These are phyloP conservation scores for Boletus pseudopeckii DNA, from an alignment of 768 basidiomycete species.

Conservation along the genomic window DNA sequence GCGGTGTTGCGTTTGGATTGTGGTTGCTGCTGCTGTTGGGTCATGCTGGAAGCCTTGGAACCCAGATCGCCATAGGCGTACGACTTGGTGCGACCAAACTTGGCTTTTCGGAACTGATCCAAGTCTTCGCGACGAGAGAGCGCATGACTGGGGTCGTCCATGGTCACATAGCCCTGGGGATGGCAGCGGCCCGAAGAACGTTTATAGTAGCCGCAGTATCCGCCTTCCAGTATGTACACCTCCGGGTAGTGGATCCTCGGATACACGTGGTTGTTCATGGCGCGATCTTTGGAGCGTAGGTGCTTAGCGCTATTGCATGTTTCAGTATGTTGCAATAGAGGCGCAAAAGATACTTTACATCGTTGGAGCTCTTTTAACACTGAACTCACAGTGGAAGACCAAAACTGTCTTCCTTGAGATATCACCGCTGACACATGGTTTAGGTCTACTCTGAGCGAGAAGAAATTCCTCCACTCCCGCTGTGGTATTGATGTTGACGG, in stretches of 20 bases:
- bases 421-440: constrained; percentile 74
- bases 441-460: constrained; percentile 60
- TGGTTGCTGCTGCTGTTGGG: constrained; percentile 39
- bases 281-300: constrained; percentile 85
- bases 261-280: constrained; percentile 83
- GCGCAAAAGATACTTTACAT: constrained; percentile 56
- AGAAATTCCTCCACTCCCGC: constrained; percentile 77
- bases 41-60: constrained; percentile 36
- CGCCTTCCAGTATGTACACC: constrained; percentile 94
- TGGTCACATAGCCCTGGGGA: constrained; percentile 80
- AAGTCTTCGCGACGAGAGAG: constrained; percentile 80
- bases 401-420: constrained; percentile 72
- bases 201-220: constrained; percentile 87
- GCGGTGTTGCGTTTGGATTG: constrained; percentile 65
- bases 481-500: constrained; percentile 87
- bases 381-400: constrained; percentile 98
- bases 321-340: constrained; percentile 2
- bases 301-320: constrained; percentile 73
- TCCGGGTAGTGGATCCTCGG: constrained; percentile 95
- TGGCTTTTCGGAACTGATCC: constrained; percentile 86
- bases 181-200: constrained; percentile 66
- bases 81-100: constrained; percentile 86
- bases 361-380: constrained; percentile 90
- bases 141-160: constrained; percentile 90
- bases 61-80: constrained; percentile 86